Conservation (phyloP, 768 basidiomycete species). For the Termitomyces eurrhizus region DNA sequence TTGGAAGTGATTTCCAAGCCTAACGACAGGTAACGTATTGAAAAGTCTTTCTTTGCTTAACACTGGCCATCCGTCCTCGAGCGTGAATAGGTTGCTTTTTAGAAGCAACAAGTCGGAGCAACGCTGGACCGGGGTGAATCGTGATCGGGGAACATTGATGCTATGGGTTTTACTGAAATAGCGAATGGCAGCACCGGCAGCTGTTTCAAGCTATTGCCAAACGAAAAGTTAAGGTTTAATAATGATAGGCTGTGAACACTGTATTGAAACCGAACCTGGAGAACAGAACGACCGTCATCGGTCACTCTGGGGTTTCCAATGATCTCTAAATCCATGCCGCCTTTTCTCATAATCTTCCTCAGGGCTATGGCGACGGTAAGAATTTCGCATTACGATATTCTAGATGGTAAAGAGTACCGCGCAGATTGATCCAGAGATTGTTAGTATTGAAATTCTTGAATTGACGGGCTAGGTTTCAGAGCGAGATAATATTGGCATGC, state of each 20-base stretch:
- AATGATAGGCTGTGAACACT: not conserved
- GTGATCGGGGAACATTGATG: constrained; percentile 78
- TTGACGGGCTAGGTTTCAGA: constrained; percentile 43
- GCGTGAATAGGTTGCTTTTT: constrained; percentile 75
- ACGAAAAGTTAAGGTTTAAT: not conserved
- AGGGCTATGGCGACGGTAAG: constrained; percentile 38
- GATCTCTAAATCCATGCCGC: constrained; percentile 71
- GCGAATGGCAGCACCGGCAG: constrained; percentile 81
- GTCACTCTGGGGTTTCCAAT: constrained; percentile 72
- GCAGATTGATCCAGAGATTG: constrained; percentile 51
- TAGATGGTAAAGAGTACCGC: not conserved
- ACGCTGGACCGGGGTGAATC: constrained; percentile 73
- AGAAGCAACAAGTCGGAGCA: constrained; percentile 73
- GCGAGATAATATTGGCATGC: constrained; percentile 2
- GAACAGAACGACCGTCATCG: constrained; percentile 65
- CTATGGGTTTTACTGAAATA: constrained; percentile 74
- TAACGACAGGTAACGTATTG: constrained; percentile 70
- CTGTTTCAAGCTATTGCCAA: constrained; percentile 59
- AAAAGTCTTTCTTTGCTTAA: constrained; percentile 67
- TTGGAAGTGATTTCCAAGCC: constrained; percentile 83
- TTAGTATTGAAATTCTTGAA: constrained; percentile 84
- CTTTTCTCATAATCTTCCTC: constrained; percentile 70
- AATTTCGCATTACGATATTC: not conserved
- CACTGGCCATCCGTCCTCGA: constrained; percentile 67
- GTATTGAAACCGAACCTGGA: constrained; percentile 39